Percentiles rank a stretch among this genome's conserved stretches.
Evolutionary conservation across 176 grass and related monocot species (phyloP).

Genomic region (Triticum timopheevii): DNA sequence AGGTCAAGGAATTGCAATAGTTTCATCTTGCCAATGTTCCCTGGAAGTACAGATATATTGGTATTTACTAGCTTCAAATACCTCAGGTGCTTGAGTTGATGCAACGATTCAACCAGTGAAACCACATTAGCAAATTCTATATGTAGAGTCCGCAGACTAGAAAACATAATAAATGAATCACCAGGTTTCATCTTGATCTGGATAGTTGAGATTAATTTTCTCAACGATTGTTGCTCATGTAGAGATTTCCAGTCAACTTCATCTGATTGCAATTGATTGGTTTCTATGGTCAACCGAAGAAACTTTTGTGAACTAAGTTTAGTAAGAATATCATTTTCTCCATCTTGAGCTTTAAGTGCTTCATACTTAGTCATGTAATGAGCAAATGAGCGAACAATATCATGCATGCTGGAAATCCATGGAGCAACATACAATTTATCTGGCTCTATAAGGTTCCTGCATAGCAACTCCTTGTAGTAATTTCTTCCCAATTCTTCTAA

Average conservation of each 20-base stretch:
- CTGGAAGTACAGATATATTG: neutral
- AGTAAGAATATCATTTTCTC: neutral
- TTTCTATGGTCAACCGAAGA: neutral
- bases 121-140: neutral
- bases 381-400: constrained; percentile 35
- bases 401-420: neutral
- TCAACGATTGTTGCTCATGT: neutral
- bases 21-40: constrained; percentile 10
- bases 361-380: constrained; percentile 4
- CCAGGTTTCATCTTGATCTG: neutral
- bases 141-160: constrained; percentile 18
- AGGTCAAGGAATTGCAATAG: neutral
- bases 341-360: neutral
- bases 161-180: neutral
- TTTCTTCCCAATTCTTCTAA: neutral
- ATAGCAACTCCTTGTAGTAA: constrained; percentile 25
- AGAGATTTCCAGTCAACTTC: neutral
- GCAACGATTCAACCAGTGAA: constrained; percentile 1
- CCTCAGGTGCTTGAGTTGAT: constrained; percentile 42
- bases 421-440: fast-evolving
- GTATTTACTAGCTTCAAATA: neutral
- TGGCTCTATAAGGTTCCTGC: constrained; percentile 40
- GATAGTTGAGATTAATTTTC: neutral
- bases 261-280: neutral
- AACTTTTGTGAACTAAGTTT: neutral